Percentiles rank a stretch among this genome's conserved stretches.
Conservation (phyloP, 1,139 yeast genomes). For the Diutina siamensis region DNA sequence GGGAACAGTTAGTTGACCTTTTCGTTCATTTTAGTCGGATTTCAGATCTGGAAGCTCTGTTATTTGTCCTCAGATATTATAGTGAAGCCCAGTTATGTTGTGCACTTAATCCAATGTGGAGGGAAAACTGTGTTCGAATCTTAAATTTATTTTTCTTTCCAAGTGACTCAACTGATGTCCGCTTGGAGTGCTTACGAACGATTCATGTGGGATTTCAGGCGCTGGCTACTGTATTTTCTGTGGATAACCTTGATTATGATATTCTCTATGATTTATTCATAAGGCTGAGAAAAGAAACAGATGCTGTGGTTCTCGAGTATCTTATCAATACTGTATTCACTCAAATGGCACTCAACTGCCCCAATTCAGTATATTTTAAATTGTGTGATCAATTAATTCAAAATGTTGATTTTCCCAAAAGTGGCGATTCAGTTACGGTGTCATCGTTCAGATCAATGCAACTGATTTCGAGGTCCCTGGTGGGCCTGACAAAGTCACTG, state of each 20-base stretch:
- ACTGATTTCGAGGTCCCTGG: not conserved
- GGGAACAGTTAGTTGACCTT: constrained; percentile 31
- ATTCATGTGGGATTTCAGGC: constrained; percentile 31
- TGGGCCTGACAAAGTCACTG: not conserved
- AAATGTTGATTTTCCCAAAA: not conserved
- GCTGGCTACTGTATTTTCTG: constrained; percentile 20
- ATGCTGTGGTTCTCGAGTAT: constrained; percentile 22
- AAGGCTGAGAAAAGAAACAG: constrained; percentile 18
- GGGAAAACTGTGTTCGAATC: constrained; percentile 31
- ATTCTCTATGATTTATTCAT: constrained; percentile 20
- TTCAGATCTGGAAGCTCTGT: constrained; percentile 16
- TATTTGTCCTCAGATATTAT: constrained; percentile 36
- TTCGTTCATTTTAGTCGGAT: constrained; percentile 27
- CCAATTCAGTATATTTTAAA: not conserved
- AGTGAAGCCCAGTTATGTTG: constrained; percentile 41
- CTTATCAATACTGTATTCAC: constrained; percentile 14
- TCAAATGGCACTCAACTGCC: not conserved
- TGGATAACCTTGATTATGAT: constrained; percentile 16
- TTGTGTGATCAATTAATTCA: not conserved
- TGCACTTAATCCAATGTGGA: constrained; percentile 44
- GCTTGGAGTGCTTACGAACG: constrained; percentile 30
- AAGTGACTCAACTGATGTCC: constrained; percentile 17
- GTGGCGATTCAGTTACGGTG: not conserved
- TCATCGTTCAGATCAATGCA: not conserved
- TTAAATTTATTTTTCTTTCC: constrained; percentile 33